phyloP scores from a whole-genome alignment of 2,329 filamentous ascomycete genomes.

The Lecanicillium sp. region DNA sequence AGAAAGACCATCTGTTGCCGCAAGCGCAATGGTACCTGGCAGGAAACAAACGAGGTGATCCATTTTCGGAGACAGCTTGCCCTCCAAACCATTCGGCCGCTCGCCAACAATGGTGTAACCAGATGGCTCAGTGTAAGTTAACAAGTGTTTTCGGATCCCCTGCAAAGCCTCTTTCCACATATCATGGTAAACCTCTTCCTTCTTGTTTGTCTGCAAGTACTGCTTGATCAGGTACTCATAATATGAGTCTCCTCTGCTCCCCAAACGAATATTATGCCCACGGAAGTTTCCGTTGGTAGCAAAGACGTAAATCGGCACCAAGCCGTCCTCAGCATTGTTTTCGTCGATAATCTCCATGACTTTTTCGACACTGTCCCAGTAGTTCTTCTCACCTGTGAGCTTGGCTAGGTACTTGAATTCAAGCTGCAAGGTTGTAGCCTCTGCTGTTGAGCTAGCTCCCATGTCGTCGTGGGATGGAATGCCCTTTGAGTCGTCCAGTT shows the following conservation, averaged over 20 bases:
- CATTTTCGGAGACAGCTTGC: constrained; percentile 77
- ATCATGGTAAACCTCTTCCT: constrained; percentile 78
- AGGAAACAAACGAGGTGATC: constrained; percentile 97
- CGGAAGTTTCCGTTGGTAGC: constrained; percentile 71
- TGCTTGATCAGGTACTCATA: constrained; percentile 99
- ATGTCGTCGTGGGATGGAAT: constrained; percentile 75
- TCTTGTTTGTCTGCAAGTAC: constrained; percentile 83
- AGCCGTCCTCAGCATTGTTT: constrained; percentile 69
- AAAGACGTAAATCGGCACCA: constrained; percentile 88
- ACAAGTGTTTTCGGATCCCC: constrained; percentile 83
- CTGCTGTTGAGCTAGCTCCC: constrained; percentile 88
- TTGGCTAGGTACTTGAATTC: constrained; percentile 97
- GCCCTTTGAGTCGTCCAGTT: constrained; percentile 69
- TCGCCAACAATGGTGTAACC: constrained; percentile 88
- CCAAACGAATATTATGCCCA: constrained; percentile 80
- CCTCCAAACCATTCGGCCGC: constrained; percentile 63
- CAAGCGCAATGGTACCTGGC: constrained; percentile 90
- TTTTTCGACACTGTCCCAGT: constrained; percentile 87
- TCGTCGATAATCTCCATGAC: constrained; percentile 88
- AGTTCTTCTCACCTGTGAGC: constrained; percentile 83
- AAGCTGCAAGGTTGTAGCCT: constrained; percentile 85
- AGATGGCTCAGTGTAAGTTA: constrained; percentile 77
- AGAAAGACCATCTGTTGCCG: constrained; percentile 69
- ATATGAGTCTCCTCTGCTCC: constrained; percentile 92
- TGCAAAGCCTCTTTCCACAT: constrained; percentile 86